Evolutionary conservation across 768 basidiomycete genomes (phyloP).

Genomic region (Naganishia friedmannii): DNA sequence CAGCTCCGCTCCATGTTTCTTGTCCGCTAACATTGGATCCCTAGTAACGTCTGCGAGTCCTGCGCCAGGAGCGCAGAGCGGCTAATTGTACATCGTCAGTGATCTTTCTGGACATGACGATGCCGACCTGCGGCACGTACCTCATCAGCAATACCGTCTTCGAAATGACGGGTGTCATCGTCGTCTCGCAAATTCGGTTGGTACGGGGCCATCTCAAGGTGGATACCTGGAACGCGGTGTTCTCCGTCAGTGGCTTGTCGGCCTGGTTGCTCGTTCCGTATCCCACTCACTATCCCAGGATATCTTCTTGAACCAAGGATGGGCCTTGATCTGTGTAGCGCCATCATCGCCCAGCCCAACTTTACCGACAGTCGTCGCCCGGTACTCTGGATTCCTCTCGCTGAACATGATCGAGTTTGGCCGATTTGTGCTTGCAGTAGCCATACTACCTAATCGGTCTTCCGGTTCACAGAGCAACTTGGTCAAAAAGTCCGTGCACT

Average conservation of each 20-base stretch:
- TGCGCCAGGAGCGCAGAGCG: slow-evolving; percentile 83
- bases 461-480: slow-evolving; percentile 91
- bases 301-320: slow-evolving; percentile 86
- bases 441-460: slow-evolving; percentile 64
- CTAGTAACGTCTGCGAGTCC: slow-evolving; percentile 72
- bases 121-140: slow-evolving; percentile 54
- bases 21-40: slow-evolving; percentile 83
- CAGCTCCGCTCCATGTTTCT: slow-evolving; percentile 78
- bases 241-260: background rate
- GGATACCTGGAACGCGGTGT: slow-evolving; percentile 58
- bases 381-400: slow-evolving; percentile 70
- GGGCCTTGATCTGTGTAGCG: slow-evolving; percentile 83
- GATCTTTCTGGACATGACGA: background rate
- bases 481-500: slow-evolving; percentile 82
- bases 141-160: slow-evolving; percentile 88
- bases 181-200: slow-evolving; percentile 75
- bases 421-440: slow-evolving; percentile 46
- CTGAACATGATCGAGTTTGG: slow-evolving; percentile 75
- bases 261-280: background rate
- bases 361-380: slow-evolving; percentile 46
- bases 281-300: slow-evolving; percentile 67
- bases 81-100: slow-evolving; percentile 55
- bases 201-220: slow-evolving; percentile 80
- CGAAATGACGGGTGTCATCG: slow-evolving; percentile 91
- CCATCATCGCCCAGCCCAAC: slow-evolving; percentile 61